Conservation (phyloP, 2,329 filamentous ascomycete species). For the Westerdykella sp. region DNA sequence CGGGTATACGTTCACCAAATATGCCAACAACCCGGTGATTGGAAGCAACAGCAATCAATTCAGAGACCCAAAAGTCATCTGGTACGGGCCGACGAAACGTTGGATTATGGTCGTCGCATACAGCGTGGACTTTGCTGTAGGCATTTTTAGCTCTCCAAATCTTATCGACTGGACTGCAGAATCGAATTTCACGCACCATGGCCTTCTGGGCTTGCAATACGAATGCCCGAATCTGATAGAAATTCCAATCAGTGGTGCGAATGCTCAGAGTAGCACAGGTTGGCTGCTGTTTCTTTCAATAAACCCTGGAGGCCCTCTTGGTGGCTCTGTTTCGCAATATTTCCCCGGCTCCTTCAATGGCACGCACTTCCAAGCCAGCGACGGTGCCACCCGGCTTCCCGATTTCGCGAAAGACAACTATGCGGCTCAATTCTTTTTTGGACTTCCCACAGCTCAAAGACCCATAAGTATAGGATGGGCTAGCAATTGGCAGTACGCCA, state of each 20-base stretch:
- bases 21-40: slow-evolving; percentile 21
- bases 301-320: slow-evolving; percentile 51
- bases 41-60: slow-evolving; percentile 51
- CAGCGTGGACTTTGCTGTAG: slow-evolving; percentile 51
- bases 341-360: slow-evolving; percentile 54
- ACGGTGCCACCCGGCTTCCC: too few species aligned
- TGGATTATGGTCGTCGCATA: slow-evolving; percentile 39
- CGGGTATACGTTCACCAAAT: too few species aligned
- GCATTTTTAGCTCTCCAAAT: slow-evolving; percentile 56
- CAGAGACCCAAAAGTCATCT: slow-evolving; percentile 60
- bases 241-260: slow-evolving; percentile 45
- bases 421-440: too few species aligned
- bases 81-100: slow-evolving; percentile 38
- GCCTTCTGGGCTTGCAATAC: slow-evolving; percentile 52
- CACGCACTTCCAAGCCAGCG: slow-evolving; percentile 46
- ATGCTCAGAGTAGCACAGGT: slow-evolving; percentile 25
- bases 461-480: too few species aligned
- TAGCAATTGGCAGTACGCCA: too few species aligned
- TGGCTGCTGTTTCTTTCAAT: slow-evolving; percentile 49
- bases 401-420: too few species aligned
- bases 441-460: too few species aligned
- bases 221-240: slow-evolving; percentile 59
- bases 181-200: slow-evolving; percentile 53
- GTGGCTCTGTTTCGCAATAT: slow-evolving; percentile 52
- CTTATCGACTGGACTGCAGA: slow-evolving; percentile 53